These are phyloP conservation scores for Diaporthe sp. DNA, from an alignment of 2,329 filamentous ascomycete genomes.

Conservation along the genomic window DNA sequence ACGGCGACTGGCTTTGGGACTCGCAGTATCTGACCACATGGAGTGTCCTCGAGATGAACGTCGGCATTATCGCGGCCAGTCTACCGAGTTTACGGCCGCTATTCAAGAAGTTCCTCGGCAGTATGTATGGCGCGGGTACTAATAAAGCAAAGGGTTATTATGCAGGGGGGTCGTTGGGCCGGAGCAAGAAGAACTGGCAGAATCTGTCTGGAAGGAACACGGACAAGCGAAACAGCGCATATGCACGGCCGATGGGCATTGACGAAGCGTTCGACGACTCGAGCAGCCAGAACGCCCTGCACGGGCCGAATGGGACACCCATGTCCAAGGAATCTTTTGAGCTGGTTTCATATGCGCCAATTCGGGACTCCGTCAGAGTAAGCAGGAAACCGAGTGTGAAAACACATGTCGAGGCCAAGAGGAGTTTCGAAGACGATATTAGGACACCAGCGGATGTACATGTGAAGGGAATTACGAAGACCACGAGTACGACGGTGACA, in stretches of 20 bases:
- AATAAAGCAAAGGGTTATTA: not conserved
- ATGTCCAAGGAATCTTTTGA: conserved; percentile 17
- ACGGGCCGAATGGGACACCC: not conserved
- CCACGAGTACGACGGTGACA: conserved; percentile 12
- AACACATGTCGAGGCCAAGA: conserved; percentile 12
- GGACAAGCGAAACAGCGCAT: not conserved
- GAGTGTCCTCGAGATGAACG: conserved; percentile 47
- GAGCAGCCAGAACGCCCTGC: conserved; percentile 7
- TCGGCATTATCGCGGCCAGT: conserved; percentile 49
- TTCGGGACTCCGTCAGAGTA: not conserved
- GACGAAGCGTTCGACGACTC: not conserved
- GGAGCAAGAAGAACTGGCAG: conserved; percentile 12
- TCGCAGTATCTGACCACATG: conserved; percentile 49
- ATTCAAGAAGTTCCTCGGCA: conserved; percentile 43
- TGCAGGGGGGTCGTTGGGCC: not conserved
- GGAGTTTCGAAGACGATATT: not conserved
- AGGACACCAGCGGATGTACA: conserved; percentile 4
- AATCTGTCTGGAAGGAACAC: conserved; percentile 5
- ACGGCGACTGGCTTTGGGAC: conserved; percentile 49
- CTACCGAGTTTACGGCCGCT: conserved; percentile 49
- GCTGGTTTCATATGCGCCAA: not conserved
- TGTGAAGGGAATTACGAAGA: conserved; percentile 16
- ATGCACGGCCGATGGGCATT: not conserved
- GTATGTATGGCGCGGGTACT: conserved; percentile 9
- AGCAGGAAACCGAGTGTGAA: conserved; percentile 1